Conservation (phyloP, 176 grass and related monocot genomes). For the Lolium rigidum region DNA sequence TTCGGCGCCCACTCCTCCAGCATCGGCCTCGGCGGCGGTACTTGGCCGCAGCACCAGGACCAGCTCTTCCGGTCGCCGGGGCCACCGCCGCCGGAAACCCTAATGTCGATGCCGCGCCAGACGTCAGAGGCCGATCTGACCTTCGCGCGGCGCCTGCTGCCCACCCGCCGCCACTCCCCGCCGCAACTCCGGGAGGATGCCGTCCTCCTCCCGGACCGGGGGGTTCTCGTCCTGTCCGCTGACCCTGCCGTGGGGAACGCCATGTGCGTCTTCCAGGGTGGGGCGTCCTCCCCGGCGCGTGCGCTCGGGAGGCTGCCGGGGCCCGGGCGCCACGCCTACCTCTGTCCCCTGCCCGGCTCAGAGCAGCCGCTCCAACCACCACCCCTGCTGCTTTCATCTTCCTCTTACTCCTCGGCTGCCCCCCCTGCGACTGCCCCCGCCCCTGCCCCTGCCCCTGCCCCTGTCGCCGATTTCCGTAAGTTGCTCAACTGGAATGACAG, state of each 20-base stretch:
- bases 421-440: no score
- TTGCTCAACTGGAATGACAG: not conserved
- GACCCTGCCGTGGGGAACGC: not conserved
- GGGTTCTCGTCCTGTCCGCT: not conserved
- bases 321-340: not conserved
- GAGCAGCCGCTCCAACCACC: no score
- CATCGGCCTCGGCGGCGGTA: no score
- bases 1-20: no score
- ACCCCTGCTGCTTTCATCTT: not conserved
- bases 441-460: not conserved
- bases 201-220: not conserved
- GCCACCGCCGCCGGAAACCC: not conserved
- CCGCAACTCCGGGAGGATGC: not conserved
- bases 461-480: not conserved
- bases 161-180: not conserved
- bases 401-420: not conserved
- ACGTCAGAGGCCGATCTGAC: not conserved
- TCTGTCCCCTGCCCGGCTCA: not conserved
- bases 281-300: not conserved
- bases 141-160: not conserved
- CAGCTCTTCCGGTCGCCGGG: not conserved
- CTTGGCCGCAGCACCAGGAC: no score
- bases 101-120: not conserved
- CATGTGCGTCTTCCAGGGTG: not conserved
- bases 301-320: not conserved